Conservation (phyloP, 495 filamentous ascomycete genomes). For the Tuber umbilicatum region DNA sequence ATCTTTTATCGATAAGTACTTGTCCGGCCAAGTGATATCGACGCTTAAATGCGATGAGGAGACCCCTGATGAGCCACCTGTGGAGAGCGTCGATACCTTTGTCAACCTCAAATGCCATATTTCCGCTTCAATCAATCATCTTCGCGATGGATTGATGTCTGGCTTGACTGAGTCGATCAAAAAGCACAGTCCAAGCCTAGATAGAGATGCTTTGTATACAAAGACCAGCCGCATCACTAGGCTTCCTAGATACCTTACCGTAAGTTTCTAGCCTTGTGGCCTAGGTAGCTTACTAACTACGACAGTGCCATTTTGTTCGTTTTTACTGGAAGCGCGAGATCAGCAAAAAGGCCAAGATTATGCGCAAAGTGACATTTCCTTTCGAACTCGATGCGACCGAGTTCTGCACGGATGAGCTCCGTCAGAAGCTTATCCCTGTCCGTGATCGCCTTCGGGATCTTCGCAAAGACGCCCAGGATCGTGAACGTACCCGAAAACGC, state of each 20-base stretch:
- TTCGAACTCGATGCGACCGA: conserved; percentile 87
- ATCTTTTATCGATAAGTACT: conserved; percentile 84
- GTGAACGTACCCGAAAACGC: conserved; percentile 78
- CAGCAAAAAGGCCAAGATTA: conserved; percentile 97
- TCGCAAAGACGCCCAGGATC: conserved; percentile 86
- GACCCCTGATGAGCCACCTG: conserved; percentile 62
- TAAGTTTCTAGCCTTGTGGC: conserved; percentile 41
- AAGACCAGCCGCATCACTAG: conserved; percentile 83
- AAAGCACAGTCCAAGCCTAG: conserved; percentile 74
- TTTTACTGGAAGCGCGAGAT: conserved; percentile 95
- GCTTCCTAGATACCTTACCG: conserved; percentile 87
- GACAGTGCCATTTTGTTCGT: conserved; percentile 71
- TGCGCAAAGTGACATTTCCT: conserved; percentile 96
- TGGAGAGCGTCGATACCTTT: conserved; percentile 63
- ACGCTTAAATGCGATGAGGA: conserved; percentile 76
- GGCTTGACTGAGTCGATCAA: conserved; percentile 83
- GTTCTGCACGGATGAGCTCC: conserved; percentile 86
- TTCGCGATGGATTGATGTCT: conserved; percentile 75
- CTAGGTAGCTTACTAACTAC: conserved; percentile 17
- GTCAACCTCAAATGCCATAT: conserved; percentile 96
- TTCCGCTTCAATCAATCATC: conserved; percentile 71
- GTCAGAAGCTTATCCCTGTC: conserved; percentile 74
- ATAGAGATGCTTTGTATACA: conserved; percentile 72
- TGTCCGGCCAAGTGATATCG: conserved; percentile 72
- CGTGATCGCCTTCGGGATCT: conserved; percentile 93